Base-by-base conservation (phyloP, 345 rosid genomes). In the Arabidopsis arenosa region DNA sequence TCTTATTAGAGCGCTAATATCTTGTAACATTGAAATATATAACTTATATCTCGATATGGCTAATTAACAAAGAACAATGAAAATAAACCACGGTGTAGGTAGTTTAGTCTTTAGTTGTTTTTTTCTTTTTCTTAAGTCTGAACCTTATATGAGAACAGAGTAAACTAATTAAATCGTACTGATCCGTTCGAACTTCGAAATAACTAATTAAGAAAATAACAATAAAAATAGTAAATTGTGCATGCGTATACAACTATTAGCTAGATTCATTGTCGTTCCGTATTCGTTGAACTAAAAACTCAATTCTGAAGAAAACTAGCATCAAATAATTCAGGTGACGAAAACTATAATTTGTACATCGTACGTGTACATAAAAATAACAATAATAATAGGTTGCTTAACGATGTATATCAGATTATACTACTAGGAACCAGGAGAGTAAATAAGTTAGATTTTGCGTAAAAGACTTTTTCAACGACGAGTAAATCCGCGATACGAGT, bases 381-480 rank as follows among this genome's bases (percentile, higher is more conserved):
- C 32, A 3, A 44, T 14, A 15, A 26, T 26, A 45, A n/a, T 11
- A 11, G 45, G 53, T 40, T 68, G 30, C 63, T 28, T 32, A 68
- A 55, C 11, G 63, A 28, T 68, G 17, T 28, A 11, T 60, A 41
- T 41, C 5, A 2, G 30, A 69, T n/a, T 56, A 69, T 28, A n/a
- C 9, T 9, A 41, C 30, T 40, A 39, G 30, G 33, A 32, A 57
- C 11, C 32, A 6, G 30, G 45, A 43, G 39, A 37, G 28, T 55
- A n/a, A n/a, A n/a, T n/a, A 26, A n/a, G 8, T 62, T 54, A 64
- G 17, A 56, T 33, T 73, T 17, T 40, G 43, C 30, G 26, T 18
- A 41, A 0, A 10, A 40, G 53, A 63, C 54, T 63, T 73, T 72
- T 73, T 63, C 76, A 40, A 40, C 36, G 44, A 40, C 53, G 68